Evolutionary conservation across 129 eudicot species (phyloP).

Genomic region (Dittrichia graveolens): DNA sequence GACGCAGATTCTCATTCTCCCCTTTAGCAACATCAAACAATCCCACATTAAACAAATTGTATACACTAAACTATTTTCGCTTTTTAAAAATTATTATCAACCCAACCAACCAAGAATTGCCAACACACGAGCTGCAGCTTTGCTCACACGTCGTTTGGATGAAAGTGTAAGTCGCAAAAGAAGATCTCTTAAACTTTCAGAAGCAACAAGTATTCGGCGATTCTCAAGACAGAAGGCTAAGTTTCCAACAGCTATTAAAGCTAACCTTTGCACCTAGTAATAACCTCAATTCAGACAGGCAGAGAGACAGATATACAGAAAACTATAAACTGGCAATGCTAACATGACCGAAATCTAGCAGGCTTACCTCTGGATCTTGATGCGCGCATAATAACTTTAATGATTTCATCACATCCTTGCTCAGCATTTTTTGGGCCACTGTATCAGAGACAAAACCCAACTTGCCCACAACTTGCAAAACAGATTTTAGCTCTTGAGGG

Average conservation of each 20-base stretch:
- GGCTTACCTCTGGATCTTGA: slow-evolving; percentile 77
- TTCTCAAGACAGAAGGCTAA: slow-evolving; percentile 83
- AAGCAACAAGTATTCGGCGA: slow-evolving; percentile 74
- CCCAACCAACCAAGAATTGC: slow-evolving; percentile 78
- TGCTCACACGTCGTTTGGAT: slow-evolving; percentile 67
- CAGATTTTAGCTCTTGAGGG: slow-evolving; percentile 82
- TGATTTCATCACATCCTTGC: slow-evolving; percentile 83
- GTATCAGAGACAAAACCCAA: slow-evolving; percentile 79
- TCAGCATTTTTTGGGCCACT: slow-evolving; percentile 84
- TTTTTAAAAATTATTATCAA: background rate
- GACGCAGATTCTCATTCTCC: slow-evolving; percentile 93
- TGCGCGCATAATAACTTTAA: slow-evolving; percentile 84
- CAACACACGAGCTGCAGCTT: slow-evolving; percentile 90
- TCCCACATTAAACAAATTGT: slow-evolving; percentile 18
- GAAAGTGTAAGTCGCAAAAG: slow-evolving; percentile 76
- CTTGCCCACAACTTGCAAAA: slow-evolving; percentile 78
- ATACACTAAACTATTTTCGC: background rate
- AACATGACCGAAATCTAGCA: background rate
- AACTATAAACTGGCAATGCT: background rate
- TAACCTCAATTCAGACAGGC: slow-evolving; percentile 11
- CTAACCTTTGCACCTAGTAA: slow-evolving; percentile 78
- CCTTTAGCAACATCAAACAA: slow-evolving; percentile 47
- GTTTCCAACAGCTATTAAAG: slow-evolving; percentile 83
- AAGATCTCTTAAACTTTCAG: slow-evolving; percentile 88
- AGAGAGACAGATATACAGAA: background rate